A percentile compares a stretch with the other conserved stretches of the same genome.
phyloP scores from a whole-genome alignment of 2,329 filamentous ascomycete species.

The Fusarium sp. region DNA sequence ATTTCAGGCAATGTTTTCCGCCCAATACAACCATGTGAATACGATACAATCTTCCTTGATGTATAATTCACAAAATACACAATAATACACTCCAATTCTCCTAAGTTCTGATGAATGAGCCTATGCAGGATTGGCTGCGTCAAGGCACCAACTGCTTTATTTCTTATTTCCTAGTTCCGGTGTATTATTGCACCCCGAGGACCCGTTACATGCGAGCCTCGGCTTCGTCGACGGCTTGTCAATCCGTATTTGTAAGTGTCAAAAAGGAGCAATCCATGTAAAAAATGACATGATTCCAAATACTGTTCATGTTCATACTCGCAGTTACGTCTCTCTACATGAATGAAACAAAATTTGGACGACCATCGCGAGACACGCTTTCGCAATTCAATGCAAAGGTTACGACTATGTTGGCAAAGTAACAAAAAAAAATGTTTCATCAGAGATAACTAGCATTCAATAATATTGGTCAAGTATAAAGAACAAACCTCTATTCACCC shows the following conservation, averaged over 20 bases:
- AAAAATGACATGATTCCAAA: neutral
- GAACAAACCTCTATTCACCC: too few species aligned
- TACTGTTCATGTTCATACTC: too few species aligned
- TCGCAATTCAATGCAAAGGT: too few species aligned
- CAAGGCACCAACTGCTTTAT: neutral
- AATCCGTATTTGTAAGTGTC: neutral
- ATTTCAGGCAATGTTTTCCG: too few species aligned
- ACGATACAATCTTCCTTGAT: neutral
- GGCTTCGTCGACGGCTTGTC: neutral
- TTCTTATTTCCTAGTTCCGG: slow-evolving; percentile 16
- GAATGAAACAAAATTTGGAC: too few species aligned
- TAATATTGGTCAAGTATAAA: too few species aligned
- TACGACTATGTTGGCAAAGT: too few species aligned
- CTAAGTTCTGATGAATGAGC: too few species aligned
- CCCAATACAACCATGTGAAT: slow-evolving; percentile 6
- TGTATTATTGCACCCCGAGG: slow-evolving; percentile 10
- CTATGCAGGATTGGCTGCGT: neutral
- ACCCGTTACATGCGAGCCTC: slow-evolving; percentile 12
- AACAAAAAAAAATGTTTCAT: too few species aligned
- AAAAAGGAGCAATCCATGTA: neutral
- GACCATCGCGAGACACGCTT: too few species aligned
- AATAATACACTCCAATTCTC: neutral
- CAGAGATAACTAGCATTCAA: too few species aligned
- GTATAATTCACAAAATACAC: neutral
- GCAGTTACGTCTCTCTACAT: too few species aligned